Conservation (phyloP, 2,329 filamentous ascomycete genomes). For the Apiospora saccharicola region DNA sequence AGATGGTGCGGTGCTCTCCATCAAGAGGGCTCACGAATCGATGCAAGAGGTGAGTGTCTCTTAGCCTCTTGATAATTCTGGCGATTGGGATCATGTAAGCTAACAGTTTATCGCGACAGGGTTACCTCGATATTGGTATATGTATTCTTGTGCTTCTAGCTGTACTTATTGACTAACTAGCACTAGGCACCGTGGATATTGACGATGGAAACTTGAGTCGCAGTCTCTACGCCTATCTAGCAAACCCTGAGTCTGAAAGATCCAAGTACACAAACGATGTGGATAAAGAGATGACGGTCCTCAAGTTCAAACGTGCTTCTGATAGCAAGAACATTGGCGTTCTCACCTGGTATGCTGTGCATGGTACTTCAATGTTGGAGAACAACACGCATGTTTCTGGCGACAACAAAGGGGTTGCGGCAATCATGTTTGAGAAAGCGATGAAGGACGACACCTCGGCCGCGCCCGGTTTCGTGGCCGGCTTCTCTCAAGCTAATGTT, state of each 20-base stretch:
- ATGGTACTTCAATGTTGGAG: conserved; percentile 87
- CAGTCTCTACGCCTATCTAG: conserved; percentile 83
- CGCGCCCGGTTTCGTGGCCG: conserved; percentile 77
- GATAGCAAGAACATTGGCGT: conserved; percentile 81
- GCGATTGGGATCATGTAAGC: background rate
- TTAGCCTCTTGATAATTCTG: too few species aligned
- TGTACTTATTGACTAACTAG: conserved; percentile 26
- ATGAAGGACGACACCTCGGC: conserved; percentile 61
- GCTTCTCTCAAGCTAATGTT: conserved; percentile 90
- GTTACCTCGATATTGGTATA: conserved; percentile 71
- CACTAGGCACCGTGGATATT: conserved; percentile 60
- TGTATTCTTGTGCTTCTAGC: conserved; percentile 30
- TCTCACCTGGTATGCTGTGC: conserved; percentile 88
- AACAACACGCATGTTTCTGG: conserved; percentile 91
- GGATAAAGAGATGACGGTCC: conserved; percentile 80
- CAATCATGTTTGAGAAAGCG: conserved; percentile 80
- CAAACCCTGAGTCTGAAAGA: conserved; percentile 79
- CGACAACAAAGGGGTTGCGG: conserved; percentile 93
- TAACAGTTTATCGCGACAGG: conserved; percentile 47
- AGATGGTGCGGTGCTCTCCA: conserved; percentile 80
- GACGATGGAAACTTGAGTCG: conserved; percentile 81
- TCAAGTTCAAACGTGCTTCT: conserved; percentile 75
- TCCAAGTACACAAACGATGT: conserved; percentile 66
- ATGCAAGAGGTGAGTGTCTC: conserved; percentile 53
- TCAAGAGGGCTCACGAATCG: conserved; percentile 78